These are phyloP conservation scores for Claviceps spartinae DNA, from an alignment of 2,329 filamentous ascomycete genomes.

Conservation along the genomic window DNA sequence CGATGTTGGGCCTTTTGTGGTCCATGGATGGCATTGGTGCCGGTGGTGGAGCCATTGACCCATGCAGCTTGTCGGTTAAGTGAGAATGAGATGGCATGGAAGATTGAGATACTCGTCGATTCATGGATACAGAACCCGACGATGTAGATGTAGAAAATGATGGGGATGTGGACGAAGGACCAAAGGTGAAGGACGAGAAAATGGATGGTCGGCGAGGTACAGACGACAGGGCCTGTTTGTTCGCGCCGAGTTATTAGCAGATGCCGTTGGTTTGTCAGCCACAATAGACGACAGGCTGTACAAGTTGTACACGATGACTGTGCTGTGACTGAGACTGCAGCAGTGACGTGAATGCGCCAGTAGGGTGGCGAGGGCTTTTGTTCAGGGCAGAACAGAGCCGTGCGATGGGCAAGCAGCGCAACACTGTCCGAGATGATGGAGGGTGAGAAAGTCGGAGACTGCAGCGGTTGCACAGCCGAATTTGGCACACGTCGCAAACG, in stretches of 20 bases:
- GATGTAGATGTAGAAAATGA: constrained; percentile 6
- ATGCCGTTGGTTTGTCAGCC: constrained; percentile 24
- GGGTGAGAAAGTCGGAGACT: neutral
- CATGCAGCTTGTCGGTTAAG: constrained; percentile 9
- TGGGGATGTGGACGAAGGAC: constrained; percentile 7
- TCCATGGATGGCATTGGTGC: constrained; percentile 8
- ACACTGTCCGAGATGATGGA: constrained; percentile 4
- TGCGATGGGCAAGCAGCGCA: neutral
- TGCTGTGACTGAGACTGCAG: constrained; percentile 4
- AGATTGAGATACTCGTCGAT: constrained; percentile 7
- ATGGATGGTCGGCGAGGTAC: constrained; percentile 8
- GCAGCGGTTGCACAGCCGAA: neutral
- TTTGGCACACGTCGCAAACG: neutral
- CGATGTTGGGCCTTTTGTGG: constrained; percentile 34
- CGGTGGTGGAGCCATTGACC: constrained; percentile 19
- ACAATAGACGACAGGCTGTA: constrained; percentile 2
- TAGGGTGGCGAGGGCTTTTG: constrained; percentile 1
- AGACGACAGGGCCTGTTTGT: constrained; percentile 6
- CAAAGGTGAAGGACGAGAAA: constrained; percentile 5
- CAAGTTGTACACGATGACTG: neutral
- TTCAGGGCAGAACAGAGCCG: neutral
- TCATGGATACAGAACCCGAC: constrained; percentile 6
- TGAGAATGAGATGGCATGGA: constrained; percentile 16
- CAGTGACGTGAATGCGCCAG: constrained; percentile 4
- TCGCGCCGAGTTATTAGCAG: constrained; percentile 12